A percentile compares a stretch with the other conserved stretches of the same genome.
These are phyloP conservation scores for Pelargonium fulgidum DNA, from an alignment of 441 rosid genomes.

Conservation along the genomic window DNA sequence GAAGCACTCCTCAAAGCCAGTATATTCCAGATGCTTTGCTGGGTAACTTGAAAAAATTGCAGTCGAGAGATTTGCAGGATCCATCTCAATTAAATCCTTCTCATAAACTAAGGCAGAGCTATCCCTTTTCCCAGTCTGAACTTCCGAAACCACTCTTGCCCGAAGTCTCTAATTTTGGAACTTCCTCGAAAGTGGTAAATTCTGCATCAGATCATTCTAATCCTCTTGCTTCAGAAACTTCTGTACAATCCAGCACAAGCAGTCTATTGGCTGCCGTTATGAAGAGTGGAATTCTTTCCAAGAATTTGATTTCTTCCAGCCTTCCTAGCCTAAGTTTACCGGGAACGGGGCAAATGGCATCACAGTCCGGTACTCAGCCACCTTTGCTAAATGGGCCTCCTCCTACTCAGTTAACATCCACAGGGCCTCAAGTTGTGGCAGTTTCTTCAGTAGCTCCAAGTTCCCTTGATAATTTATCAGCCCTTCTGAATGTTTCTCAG, in stretches of 20 bases:
- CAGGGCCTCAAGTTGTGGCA: conserved; percentile 6
- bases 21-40: conserved; percentile 21
- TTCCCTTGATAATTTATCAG: conserved; percentile 29
- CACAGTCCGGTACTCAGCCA: conserved; percentile 28
- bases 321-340: conserved; percentile 28
- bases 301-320: conserved; percentile 28
- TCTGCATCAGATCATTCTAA: conserved; percentile 30
- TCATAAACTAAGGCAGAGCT: conserved; percentile 23
- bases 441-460: conserved; percentile 28
- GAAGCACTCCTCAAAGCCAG: background rate
- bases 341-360: conserved; percentile 29
- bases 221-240: conserved; percentile 35
- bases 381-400: conserved; percentile 36
- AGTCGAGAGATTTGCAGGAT: conserved; percentile 23
- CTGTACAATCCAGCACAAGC: conserved; percentile 46
- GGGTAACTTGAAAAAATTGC: conserved; percentile 32
- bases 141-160: conserved; percentile 29
- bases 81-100: conserved; percentile 29
- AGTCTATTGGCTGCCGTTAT: conserved; percentile 65
- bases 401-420: conserved; percentile 14
- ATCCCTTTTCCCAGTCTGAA: conserved; percentile 31
- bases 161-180: conserved; percentile 33
- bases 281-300: conserved; percentile 64
- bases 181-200: conserved; percentile 28
- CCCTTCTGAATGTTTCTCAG: conserved; percentile 26